These are phyloP conservation scores for Leccinum boreale DNA, from an alignment of 768 basidiomycete species.

Conservation along the genomic window DNA sequence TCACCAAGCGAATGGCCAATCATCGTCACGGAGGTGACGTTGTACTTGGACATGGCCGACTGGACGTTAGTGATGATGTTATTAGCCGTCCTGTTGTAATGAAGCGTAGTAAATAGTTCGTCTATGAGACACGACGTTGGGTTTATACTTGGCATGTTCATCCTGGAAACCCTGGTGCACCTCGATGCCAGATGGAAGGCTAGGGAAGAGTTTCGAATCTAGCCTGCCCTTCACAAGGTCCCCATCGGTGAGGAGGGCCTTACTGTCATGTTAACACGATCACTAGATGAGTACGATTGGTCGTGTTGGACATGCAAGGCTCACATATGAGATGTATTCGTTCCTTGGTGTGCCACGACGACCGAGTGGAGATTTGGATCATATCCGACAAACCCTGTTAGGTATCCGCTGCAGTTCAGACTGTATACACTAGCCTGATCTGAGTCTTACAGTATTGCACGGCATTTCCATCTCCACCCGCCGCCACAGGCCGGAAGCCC, in stretches of 20 bases:
- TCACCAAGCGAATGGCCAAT: conserved; percentile 44
- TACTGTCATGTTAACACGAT: conserved; percentile 19
- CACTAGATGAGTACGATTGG: conserved; percentile 15
- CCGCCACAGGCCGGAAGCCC: conserved; percentile 40
- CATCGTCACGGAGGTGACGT: conserved; percentile 36
- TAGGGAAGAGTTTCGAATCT: conserved; percentile 45
- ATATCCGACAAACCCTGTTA: conserved; percentile 36
- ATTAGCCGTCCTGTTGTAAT: conserved; percentile 39
- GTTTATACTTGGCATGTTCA: conserved; percentile 41
- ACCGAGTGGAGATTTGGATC: conserved; percentile 33
- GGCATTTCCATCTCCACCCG: conserved; percentile 41
- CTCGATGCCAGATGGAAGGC: conserved; percentile 35
- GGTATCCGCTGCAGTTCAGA: neutral
- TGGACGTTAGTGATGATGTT: conserved; percentile 41
- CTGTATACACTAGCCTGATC: too few species aligned
- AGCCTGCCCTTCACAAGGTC: conserved; percentile 31
- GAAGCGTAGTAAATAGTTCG: conserved; percentile 9
- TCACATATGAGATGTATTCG: conserved; percentile 23
- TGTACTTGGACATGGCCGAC: conserved; percentile 33
- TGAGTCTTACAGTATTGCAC: conserved; percentile 41
- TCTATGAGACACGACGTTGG: neutral
- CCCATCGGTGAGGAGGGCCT: conserved; percentile 38
- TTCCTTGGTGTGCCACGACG: conserved; percentile 36
- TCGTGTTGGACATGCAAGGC: conserved; percentile 26
- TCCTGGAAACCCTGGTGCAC: conserved; percentile 46